phyloP scores from a whole-genome alignment of 805 yeast species.

The Metschnikowia lochheadii region DNA sequence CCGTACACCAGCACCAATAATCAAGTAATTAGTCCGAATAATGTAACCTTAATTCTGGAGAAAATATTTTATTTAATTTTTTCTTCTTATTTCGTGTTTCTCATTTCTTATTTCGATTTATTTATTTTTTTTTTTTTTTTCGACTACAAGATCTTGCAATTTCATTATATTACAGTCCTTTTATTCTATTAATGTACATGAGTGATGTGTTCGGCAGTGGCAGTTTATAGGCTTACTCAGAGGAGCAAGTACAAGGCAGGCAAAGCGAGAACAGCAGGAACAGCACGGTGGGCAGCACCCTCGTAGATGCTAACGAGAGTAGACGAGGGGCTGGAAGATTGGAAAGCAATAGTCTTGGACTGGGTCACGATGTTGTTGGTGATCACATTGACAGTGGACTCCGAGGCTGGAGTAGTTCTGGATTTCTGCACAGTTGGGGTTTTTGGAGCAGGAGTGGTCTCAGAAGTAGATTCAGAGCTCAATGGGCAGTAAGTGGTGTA shows the following conservation, averaged over 20 bases:
- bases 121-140: background rate
- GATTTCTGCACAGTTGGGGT: background rate
- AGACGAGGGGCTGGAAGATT: conserved; percentile 1
- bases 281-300: conserved; percentile 25
- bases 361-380: conserved; percentile 39
- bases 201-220: background rate
- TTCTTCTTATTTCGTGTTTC: too few species aligned
- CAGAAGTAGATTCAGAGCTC: conserved; percentile 6
- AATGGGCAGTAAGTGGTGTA: conserved; percentile 16
- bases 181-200: background rate
- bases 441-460: background rate
- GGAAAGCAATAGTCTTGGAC: conserved; percentile 21
- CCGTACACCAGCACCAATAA: background rate
- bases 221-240: background rate
- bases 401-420: conserved; percentile 4
- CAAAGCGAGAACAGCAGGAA: conserved; percentile 24
- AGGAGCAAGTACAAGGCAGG: conserved; percentile 20
- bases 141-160: too few species aligned
- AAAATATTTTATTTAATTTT: background rate
- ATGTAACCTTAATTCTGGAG: background rate
- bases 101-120: too few species aligned
- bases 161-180: background rate
- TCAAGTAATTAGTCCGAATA: too few species aligned
- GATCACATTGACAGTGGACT: conserved; percentile 36
- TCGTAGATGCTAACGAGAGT: conserved; percentile 21